Base-by-base conservation (phyloP, 768 basidiomycete genomes). In the Lactarius sanguifluus region DNA sequence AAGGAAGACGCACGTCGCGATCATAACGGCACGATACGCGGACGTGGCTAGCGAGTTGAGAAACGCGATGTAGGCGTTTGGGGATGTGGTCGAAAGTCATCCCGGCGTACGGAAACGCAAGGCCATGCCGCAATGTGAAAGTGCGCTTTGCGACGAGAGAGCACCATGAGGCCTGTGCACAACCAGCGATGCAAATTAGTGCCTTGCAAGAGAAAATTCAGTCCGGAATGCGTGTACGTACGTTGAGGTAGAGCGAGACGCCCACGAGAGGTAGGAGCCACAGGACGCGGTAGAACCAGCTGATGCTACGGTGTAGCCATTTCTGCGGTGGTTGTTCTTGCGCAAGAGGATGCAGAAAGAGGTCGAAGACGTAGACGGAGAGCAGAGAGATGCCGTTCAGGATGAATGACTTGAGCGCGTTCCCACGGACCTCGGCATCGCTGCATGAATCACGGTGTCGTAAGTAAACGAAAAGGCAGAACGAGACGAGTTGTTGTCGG, bases 251-350 rank as follows among this genome's bases (percentile, higher is more conserved):
- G 64, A 94, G 82, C 13, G 92, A 92, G 30, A 78, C 76, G 1
- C 87, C 87, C 9, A 93, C 81, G 61, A 94, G 82, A 0, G 94
- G 94, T 23, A 90, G 76, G 4, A 95, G 76, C 92, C 92, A 95
- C 45, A 95, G 76, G 9, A 85, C 77, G 72, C 87, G 89, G 75
- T 90, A 92, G 69, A 91, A 85, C 85, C 85, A 87, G 12, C 88
- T 86, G 13, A 92, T 80, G 71, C 91, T 89, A 30, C 85, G 80
- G 72, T 87, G 87, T 47, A 90, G 74, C 87, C 87, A 90, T 67
- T 80, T 85, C 65, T 84, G 82, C 62, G 85, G 82, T 57, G 84
- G 82, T 70, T 83, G 82, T 70, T 83, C 81, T 23, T 80, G 82
- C 18, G 89, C 83, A 25, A 92, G 81, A 3, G 91, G 90, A 23